These are phyloP conservation scores for Penicillium brevicompactum DNA, from an alignment of 2,329 filamentous ascomycete genomes.

Conservation along the genomic window DNA sequence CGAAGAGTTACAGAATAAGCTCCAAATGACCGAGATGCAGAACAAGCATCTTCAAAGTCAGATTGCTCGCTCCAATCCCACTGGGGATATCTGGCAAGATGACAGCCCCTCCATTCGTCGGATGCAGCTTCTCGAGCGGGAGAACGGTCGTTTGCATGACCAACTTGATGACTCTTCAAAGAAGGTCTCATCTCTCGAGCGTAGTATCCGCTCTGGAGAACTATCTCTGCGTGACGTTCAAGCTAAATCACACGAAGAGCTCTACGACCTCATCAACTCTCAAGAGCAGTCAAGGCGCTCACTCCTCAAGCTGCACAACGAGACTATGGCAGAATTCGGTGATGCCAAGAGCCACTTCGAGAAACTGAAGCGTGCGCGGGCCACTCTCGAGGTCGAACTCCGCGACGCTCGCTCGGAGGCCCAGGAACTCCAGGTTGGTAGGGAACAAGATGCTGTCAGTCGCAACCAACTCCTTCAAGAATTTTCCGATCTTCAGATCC, in stretches of 20 bases:
- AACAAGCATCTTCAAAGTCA: constrained; percentile 91
- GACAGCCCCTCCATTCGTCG: constrained; percentile 78
- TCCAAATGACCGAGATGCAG: constrained; percentile 93
- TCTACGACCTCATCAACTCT: constrained; percentile 87
- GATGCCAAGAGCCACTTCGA: constrained; percentile 88
- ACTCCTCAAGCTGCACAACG: constrained; percentile 81
- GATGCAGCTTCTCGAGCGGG: constrained; percentile 88
- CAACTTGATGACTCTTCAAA: constrained; percentile 92
- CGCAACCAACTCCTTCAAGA: constrained; percentile 88
- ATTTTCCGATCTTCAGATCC: constrained; percentile 90
- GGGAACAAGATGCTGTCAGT: constrained; percentile 85
- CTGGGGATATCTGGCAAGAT: constrained; percentile 64
- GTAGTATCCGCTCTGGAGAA: constrained; percentile 82
- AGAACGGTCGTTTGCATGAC: constrained; percentile 87
- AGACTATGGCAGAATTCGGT: constrained; percentile 78
- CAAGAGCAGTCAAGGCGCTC: constrained; percentile 87
- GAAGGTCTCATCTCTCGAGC: constrained; percentile 88
- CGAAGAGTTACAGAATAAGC: constrained; percentile 89
- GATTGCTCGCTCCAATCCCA: constrained; percentile 68
- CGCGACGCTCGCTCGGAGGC: constrained; percentile 82
- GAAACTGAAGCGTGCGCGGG: constrained; percentile 78
- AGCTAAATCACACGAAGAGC: constrained; percentile 89
- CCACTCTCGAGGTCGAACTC: constrained; percentile 79
- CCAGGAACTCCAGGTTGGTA: constrained; percentile 73
- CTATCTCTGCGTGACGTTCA: constrained; percentile 88